Conservation (phyloP, 345 rosid genomes). For the Syzygium aqueum region DNA sequence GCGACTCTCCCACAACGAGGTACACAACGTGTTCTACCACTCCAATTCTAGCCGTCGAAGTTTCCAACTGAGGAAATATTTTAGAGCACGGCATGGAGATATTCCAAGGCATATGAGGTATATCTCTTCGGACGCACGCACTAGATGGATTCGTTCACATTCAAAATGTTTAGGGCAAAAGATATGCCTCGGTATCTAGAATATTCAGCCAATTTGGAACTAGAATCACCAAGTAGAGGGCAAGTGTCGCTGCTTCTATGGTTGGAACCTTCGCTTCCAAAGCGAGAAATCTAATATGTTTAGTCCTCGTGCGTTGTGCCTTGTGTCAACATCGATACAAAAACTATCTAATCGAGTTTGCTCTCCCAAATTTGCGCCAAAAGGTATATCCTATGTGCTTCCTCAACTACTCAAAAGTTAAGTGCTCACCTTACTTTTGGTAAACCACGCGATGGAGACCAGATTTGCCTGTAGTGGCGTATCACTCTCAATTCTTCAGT, state of each 20-base stretch:
- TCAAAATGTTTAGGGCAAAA: neutral
- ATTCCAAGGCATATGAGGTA: neutral
- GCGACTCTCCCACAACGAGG: neutral
- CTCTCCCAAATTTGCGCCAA: neutral
- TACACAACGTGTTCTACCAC: neutral
- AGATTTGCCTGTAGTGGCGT: neutral
- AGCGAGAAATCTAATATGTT: neutral
- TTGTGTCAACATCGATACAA: neutral
- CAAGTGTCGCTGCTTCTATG: neutral
- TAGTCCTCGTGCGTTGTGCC: neutral
- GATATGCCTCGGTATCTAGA: neutral
- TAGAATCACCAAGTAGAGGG: neutral
- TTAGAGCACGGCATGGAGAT: neutral
- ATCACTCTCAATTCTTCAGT: neutral
- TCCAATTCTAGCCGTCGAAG: neutral
- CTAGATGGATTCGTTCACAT: neutral
- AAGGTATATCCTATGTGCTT: neutral
- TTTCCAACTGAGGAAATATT: neutral
- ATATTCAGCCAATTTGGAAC: neutral
- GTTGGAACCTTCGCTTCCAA: neutral
- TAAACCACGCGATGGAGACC: neutral
- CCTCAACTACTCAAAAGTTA: neutral
- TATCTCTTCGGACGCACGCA: neutral
- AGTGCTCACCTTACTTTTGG: neutral
- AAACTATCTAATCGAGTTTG: neutral